Base-by-base conservation (phyloP, 345 rosid species). In the Nephelium lappaceum region DNA sequence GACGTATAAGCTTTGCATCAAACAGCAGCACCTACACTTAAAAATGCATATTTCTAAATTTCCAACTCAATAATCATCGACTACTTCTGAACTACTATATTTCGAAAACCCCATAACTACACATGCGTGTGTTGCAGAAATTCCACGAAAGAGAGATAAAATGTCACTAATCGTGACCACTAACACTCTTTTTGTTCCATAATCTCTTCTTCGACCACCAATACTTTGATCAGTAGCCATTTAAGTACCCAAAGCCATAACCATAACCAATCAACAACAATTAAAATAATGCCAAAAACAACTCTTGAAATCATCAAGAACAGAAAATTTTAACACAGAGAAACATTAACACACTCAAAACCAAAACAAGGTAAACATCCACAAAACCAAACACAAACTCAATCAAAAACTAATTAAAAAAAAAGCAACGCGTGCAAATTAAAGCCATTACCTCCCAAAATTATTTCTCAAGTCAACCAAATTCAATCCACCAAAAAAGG, bases 371-470 rank as follows among this genome's bases (percentile, higher is more conserved):
- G 3, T 1, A 25, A 19, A 71, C 11, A 25, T 25, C 9, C 74
- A 27, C 62, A 51, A 51, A 51, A 24, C 49, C 23, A 69, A 11
- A 12, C 27, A n/a, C 23, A n/a, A 67, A 18, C 21, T 41, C 24
- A 8, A 24, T 24, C 9, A 36, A 51, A 31, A 49, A 51, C 62
- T 11, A 18, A 49, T 8, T 3, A 53, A 15, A 21, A 68, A 38
- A 42, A n/a, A 16, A 10, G 55, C 55, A 69, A 69, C 5, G 5
- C 8, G 15, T 42, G 12, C 6, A 23, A 19, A 19, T 5, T 4
- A 72, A 16, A 74, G 42, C 31, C 41, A 62, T 62, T 74, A 62
- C 77, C 77, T 74, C 57, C 69, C 43, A 8, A 19, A 74, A 24
- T 25, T 74, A 12, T 43, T 68, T 9, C 8, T 62, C 3, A 25